Evolutionary conservation across 2,329 filamentous ascomycete genomes (phyloP).

Genomic region (Fusarium dlaminii): DNA sequence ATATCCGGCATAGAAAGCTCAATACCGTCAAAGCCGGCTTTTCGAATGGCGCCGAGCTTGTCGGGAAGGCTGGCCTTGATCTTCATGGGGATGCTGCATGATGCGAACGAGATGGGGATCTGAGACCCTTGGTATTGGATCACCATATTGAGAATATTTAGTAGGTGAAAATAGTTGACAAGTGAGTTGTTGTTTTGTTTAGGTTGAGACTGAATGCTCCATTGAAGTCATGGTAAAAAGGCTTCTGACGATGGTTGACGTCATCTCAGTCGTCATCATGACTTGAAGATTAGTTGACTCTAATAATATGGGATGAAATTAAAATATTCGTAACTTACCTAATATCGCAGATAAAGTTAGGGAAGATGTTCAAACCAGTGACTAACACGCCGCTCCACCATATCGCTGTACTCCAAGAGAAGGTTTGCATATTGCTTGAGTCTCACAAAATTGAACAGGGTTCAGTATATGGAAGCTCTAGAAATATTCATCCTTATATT

Average conservation of each 20-base stretch:
- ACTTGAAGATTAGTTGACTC: neutral
- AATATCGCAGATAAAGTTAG: neutral
- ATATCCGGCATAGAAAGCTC: slow-evolving; percentile 82
- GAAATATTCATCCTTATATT: neutral
- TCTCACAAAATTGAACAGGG: neutral
- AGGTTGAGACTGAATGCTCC: too few species aligned
- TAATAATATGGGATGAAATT: neutral
- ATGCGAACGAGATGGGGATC: slow-evolving; percentile 55
- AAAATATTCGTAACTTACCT: neutral
- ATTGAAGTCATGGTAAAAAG: neutral
- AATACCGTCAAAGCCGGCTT: slow-evolving; percentile 72
- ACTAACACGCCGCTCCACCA: fast-evolving
- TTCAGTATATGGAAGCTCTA: neutral
- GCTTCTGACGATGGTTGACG: slow-evolving; percentile 12
- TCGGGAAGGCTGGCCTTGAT: slow-evolving; percentile 62
- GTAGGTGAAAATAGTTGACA: fast-evolving
- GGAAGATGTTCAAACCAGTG: neutral
- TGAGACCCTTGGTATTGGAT: slow-evolving; percentile 1
- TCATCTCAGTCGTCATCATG: slow-evolving; percentile 8
- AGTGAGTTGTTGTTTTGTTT: neutral
- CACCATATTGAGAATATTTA: neutral
- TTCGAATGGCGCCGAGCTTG: slow-evolving; percentile 70
- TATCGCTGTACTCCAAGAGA: fast-evolving
- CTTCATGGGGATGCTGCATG: slow-evolving; percentile 62
- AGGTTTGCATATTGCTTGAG: neutral